Evolutionary conservation across 129 eudicot species (phyloP), one percentile per base, ranked within the genome.

Genomic region (Logfia minima): DNA sequence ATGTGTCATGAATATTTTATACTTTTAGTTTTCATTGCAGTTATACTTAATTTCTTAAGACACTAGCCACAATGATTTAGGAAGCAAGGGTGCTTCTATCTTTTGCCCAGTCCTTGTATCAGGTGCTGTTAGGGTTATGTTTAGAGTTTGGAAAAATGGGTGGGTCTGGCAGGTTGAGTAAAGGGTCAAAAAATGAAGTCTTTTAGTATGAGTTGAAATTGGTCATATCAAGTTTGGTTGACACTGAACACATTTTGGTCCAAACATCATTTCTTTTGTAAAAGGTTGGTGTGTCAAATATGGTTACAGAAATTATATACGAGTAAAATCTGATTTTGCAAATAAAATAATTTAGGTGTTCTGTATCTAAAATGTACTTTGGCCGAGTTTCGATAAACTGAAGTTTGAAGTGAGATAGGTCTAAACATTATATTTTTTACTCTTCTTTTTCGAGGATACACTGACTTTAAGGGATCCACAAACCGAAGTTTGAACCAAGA

Each of bases 31-130:
- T 35, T 75, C 68, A 55, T 56, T 66, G 67, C 63, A 77, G 66
- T 66, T 58, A 5, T 14, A 31, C 80, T 31, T 18, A 55, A 55
- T 65, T 65, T 31, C 14, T 14, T 65, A 61, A 0, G 6, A 24
- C 66, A 23, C 31, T 61, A 23, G 66, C 16, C 35, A 14, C 66
- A 24, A 11, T 61, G 66, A 61, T 24, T 7, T 61, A 65, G 81
- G 58, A 77, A 77, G 64, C 65, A 51, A 23, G 66, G 72, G 71
- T 43, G 72, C 48, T 28, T 76, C 61, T 31, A 6, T n/a, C 70
- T 31, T 31, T 6, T 14, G 43, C 70, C 39, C 4, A 65, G 6
- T 65, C 70, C 37, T 65, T 65, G 70, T 65, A 65, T 31, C 10
- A 3, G 19, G 41, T 58, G 43, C 45, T 65, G 70, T 17, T 34